Evolutionary conservation across 345 rosid genomes (phyloP).

Genomic region (Lenwebbia sp.): DNA sequence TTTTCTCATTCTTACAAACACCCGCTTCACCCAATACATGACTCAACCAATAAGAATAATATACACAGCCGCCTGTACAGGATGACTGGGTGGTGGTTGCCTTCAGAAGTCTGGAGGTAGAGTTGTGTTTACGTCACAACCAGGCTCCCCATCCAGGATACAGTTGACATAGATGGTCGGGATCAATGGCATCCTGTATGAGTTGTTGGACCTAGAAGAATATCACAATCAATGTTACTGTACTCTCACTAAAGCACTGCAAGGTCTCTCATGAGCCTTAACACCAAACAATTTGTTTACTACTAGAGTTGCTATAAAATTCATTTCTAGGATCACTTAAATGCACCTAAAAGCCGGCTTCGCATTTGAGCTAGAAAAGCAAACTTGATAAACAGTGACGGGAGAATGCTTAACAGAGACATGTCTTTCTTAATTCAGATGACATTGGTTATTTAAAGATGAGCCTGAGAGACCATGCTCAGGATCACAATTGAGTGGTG

Average conservation of each 20-base stretch:
- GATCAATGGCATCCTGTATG: slow-evolving; percentile 84
- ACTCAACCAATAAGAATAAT: background rate
- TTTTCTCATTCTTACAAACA: background rate
- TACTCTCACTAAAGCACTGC: background rate
- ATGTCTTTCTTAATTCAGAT: background rate
- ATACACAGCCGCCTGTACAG: background rate
- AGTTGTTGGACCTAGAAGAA: too few species aligned
- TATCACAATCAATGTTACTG: background rate
- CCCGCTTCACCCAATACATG: background rate
- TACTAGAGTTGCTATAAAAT: background rate
- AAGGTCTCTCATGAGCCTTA: background rate
- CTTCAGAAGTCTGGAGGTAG: background rate
- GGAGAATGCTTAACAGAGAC: background rate
- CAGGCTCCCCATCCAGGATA: slow-evolving; percentile 98
- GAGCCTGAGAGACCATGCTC: background rate
- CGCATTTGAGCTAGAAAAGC: background rate
- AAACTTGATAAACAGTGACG: background rate
- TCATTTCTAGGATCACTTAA: background rate
- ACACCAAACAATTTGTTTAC: background rate
- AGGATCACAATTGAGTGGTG: background rate
- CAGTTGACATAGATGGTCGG: slow-evolving; percentile 80
- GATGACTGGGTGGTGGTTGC: background rate
- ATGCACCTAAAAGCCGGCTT: background rate
- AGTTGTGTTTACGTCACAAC: slow-evolving; percentile 25
- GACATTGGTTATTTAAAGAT: background rate